These are phyloP conservation scores for Seiridium cupressi DNA, from an alignment of 2,329 filamentous ascomycete genomes.

Conservation along the genomic window DNA sequence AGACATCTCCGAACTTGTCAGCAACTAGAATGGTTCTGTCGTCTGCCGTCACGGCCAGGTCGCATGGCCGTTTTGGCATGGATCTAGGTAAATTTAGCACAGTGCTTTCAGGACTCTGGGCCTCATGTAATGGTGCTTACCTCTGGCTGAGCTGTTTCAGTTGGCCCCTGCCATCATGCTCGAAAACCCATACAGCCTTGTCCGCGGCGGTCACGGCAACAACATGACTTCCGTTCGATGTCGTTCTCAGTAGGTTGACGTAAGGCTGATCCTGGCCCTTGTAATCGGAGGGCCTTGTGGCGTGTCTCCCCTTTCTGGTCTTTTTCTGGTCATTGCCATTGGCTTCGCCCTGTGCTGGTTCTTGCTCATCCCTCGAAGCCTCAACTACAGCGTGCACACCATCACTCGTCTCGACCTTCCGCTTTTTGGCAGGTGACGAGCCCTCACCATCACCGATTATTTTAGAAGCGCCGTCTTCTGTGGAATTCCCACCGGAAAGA, in stretches of 20 bases:
- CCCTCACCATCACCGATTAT: neutral
- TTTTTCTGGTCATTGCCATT: constrained; percentile 22
- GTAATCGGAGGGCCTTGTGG: constrained; percentile 24
- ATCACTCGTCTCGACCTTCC: constrained; percentile 2
- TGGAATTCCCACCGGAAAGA: neutral
- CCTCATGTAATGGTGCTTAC: constrained; percentile 41
- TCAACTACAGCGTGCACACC: neutral
- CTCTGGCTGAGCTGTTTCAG: constrained; percentile 71
- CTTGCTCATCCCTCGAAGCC: constrained; percentile 10
- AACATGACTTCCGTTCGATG: constrained; percentile 64
- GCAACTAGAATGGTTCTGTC: constrained; percentile 73
- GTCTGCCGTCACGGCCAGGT: constrained; percentile 68
- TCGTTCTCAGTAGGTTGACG: constrained; percentile 66
- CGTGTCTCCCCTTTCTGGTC: constrained; percentile 31
- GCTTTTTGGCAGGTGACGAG: constrained; percentile 7
- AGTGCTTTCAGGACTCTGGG: neutral
- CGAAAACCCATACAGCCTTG: constrained; percentile 84
- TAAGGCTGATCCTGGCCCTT: constrained; percentile 50
- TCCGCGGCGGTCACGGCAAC: constrained; percentile 85
- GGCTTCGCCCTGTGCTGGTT: constrained; percentile 11
- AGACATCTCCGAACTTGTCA: constrained; percentile 98
- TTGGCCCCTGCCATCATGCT: constrained; percentile 58
- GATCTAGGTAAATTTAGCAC: constrained; percentile 44
- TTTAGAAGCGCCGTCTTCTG: neutral
- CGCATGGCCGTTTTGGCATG: constrained; percentile 89